These are phyloP conservation scores for Dissophora ornata DNA, from an alignment of 192 early-diverging fungal species.

Conservation along the genomic window DNA sequence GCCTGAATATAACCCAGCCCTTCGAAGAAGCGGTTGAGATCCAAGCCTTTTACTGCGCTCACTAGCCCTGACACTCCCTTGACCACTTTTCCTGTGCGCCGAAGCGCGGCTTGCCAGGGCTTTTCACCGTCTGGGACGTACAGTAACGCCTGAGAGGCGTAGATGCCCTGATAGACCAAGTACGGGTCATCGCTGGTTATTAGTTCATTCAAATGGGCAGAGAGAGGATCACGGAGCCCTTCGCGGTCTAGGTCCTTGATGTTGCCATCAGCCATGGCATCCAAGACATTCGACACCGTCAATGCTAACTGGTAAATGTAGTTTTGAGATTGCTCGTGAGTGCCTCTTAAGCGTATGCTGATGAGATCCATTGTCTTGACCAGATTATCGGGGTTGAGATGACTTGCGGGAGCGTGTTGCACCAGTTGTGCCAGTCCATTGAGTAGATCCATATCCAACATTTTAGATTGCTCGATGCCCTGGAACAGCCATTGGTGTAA, in stretches of 20 bases:
- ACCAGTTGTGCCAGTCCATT: slow-evolving; percentile 7
- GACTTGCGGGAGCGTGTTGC: not conserved
- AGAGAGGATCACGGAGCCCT: slow-evolving; percentile 2
- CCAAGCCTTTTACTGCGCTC: slow-evolving; percentile 10
- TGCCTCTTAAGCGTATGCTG: not conserved
- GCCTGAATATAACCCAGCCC: slow-evolving; percentile 2
- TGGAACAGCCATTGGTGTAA: not conserved
- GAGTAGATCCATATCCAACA: slow-evolving; percentile 2
- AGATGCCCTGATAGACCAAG: slow-evolving; percentile 4
- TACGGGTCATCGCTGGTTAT: slow-evolving; percentile 2
- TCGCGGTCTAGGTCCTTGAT: slow-evolving; percentile 4
- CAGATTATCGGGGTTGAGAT: not conserved
- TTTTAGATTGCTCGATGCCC: not conserved
- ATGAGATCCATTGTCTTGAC: not conserved
- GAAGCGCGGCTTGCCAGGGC: not conserved
- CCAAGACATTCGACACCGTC: slow-evolving; percentile 5
- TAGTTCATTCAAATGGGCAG: not conserved
- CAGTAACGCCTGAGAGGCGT: slow-evolving; percentile 18
- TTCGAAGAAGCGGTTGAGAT: not conserved
- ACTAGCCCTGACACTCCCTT: slow-evolving; percentile 3
- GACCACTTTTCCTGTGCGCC: not conserved
- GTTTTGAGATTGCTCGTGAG: not conserved
- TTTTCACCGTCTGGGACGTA: slow-evolving; percentile 16
- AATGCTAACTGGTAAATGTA: slow-evolving; percentile 4
- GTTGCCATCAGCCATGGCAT: slow-evolving; percentile 13